These are phyloP conservation scores for Phragmites australis DNA, from an alignment of 176 grass and related monocot species.

Conservation along the genomic window DNA sequence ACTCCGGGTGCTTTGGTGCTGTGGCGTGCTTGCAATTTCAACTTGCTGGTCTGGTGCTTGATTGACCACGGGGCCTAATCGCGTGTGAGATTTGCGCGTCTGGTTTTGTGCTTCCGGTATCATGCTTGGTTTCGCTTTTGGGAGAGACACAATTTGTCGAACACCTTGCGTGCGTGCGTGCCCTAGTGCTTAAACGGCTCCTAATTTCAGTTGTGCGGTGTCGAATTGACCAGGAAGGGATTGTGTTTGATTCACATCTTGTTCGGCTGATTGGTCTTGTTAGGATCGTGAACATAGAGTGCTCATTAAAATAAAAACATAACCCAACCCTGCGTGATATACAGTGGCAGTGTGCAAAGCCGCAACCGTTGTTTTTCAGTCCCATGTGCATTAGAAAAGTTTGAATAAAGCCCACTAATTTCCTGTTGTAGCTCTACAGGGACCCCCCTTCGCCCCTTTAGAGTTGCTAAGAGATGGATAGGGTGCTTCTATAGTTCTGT, in stretches of 20 bases:
- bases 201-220: background rate
- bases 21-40: background rate
- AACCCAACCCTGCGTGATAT: background rate
- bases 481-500: too few species aligned
- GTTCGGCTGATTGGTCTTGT: background rate
- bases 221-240: background rate
- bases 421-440: background rate
- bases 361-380: background rate
- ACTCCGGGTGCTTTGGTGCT: background rate
- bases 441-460: background rate
- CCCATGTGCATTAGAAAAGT: background rate
- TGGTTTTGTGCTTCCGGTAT: background rate
- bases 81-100: background rate
- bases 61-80: background rate
- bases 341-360: background rate
- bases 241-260: background rate
- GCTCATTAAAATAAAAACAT: background rate
- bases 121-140: background rate
- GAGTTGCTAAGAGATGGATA: background rate
- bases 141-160: constrained; percentile 15
- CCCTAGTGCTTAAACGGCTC: background rate
- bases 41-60: background rate
- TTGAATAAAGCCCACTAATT: background rate
- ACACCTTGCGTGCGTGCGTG: constrained; percentile 12
- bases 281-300: background rate